phyloP scores from a whole-genome alignment of 495 filamentous ascomycete genomes.

The Immersiella caudata region DNA sequence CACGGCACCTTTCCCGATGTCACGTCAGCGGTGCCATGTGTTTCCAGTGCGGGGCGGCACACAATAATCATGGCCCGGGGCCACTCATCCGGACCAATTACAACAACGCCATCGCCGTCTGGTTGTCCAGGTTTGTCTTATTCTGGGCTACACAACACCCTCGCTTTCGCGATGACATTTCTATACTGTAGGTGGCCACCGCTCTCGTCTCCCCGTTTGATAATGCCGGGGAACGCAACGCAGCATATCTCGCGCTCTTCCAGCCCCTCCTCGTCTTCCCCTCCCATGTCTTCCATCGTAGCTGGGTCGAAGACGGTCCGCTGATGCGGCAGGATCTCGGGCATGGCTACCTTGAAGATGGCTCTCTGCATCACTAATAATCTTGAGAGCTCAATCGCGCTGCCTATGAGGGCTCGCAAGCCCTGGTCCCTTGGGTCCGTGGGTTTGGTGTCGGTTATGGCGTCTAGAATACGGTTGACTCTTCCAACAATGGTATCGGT shows the following conservation, averaged over 20 bases:
- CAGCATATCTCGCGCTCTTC: conserved; percentile 49
- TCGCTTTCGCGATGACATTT: conserved; percentile 59
- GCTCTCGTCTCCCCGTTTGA: conserved; percentile 59
- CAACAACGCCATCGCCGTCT: background rate
- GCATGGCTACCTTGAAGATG: conserved; percentile 54
- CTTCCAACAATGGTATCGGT: conserved; percentile 42
- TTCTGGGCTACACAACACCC: conserved; percentile 56
- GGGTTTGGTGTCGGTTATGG: conserved; percentile 43
- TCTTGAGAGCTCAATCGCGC: conserved; percentile 53
- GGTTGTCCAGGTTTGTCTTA: conserved; percentile 24
- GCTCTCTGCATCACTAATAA: conserved; percentile 57
- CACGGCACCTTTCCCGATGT: background rate
- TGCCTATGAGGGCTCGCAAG: conserved; percentile 47
- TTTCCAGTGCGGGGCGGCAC: background rate
- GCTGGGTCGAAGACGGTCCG: conserved; percentile 50
- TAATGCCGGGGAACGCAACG: conserved; percentile 57
- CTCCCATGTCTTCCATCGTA: conserved; percentile 61
- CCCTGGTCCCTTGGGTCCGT: conserved; percentile 52
- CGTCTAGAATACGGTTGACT: conserved; percentile 45
- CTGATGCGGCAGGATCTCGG: conserved; percentile 51
- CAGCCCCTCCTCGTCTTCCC: conserved; percentile 55
- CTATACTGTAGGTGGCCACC: conserved; percentile 54
- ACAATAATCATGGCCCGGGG: background rate
- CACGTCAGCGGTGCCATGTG: background rate
- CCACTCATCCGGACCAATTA: background rate